A percentile compares a stretch with the other conserved stretches of the same genome.
Evolutionary conservation across 441 rosid species (phyloP).

Genomic region (Metrosideros polymorpha): DNA sequence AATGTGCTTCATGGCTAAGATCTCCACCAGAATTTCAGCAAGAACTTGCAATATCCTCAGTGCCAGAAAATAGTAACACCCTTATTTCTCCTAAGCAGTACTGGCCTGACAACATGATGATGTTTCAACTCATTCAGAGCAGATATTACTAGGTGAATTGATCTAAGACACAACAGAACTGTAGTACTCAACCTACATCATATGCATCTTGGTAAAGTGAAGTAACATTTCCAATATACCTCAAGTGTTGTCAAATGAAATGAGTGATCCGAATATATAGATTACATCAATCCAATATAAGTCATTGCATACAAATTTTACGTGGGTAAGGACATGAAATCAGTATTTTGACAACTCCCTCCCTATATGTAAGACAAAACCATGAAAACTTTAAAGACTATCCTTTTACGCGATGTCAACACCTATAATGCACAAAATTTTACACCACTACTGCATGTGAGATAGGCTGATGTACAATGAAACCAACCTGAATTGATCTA

Average conservation of each 20-base stretch:
- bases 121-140: background rate
- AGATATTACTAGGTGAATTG: background rate
- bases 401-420: background rate
- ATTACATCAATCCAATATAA: background rate
- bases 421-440: background rate
- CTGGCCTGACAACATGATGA: background rate
- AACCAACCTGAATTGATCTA: background rate
- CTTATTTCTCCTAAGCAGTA: background rate
- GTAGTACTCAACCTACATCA: background rate
- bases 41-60: background rate
- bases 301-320: background rate
- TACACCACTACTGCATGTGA: background rate
- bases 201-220: background rate
- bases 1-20: background rate
- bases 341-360: background rate
- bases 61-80: background rate
- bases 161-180: background rate
- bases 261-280: background rate
- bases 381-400: background rate
- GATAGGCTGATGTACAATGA: background rate
- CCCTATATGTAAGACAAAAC: background rate
- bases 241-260: background rate
- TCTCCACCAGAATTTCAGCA: background rate
- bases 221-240: background rate
- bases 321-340: background rate